phyloP scores from a whole-genome alignment of 305 asterid genomes.

The Fraxinus dipetala region DNA sequence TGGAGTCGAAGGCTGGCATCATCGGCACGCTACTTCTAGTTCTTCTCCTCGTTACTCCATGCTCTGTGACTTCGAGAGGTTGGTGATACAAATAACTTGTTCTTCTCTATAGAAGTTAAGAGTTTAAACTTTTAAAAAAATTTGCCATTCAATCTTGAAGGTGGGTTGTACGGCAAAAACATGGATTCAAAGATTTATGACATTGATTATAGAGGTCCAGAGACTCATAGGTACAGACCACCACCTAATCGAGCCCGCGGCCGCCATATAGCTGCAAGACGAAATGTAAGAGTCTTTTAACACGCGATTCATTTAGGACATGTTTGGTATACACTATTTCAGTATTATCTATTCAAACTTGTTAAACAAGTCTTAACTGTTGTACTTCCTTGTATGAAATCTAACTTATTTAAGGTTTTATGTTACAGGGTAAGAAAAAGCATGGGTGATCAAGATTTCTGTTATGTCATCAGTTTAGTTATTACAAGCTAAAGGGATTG shows the following conservation, averaged over 20 bases:
- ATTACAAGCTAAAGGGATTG: background rate
- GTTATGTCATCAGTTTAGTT: background rate
- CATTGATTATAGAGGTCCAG: conserved; percentile 65
- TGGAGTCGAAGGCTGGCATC: conserved; percentile 37
- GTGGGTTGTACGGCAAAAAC: background rate
- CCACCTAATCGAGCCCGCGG: conserved; percentile 48
- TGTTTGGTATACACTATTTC: background rate
- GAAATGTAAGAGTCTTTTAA: background rate
- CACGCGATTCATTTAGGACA: conserved; percentile 1
- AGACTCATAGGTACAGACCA: conserved; percentile 52
- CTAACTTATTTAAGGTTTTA: background rate
- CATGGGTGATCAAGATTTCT: conserved; percentile 1
- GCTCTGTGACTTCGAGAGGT: conserved; percentile 51
- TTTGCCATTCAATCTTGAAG: background rate
- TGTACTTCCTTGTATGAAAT: background rate
- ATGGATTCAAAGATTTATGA: conserved; percentile 42
- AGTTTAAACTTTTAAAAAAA: background rate
- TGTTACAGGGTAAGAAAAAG: conserved; percentile 18
- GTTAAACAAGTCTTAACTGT: no score
- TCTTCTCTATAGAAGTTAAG: no score
- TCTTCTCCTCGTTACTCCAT: conserved; percentile 36
- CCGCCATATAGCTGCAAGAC: conserved; percentile 20
- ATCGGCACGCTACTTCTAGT: conserved; percentile 23
- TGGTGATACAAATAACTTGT: background rate
- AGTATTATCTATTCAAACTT: no score